These are phyloP conservation scores for Starmerella bombicola DNA, from an alignment of 805 yeast species.

Conservation along the genomic window DNA sequence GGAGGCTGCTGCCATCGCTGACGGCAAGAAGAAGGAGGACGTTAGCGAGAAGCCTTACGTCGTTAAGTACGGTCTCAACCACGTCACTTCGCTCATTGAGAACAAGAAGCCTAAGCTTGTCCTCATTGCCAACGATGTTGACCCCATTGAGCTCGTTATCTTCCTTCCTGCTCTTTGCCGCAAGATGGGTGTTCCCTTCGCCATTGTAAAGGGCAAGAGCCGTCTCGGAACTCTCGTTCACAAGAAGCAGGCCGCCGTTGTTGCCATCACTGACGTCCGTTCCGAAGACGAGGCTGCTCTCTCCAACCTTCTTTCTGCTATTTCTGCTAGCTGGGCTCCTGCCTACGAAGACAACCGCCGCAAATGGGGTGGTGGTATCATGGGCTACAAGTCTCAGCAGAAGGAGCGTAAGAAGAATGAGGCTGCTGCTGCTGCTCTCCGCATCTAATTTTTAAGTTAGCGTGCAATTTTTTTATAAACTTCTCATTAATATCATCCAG, in stretches of 20 bases:
- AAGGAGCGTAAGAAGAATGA: constrained; percentile 67
- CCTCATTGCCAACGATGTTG: constrained; percentile 96
- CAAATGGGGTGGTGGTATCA: constrained; percentile 99
- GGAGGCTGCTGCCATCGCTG: constrained; percentile 96
- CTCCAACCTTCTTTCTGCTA: constrained; percentile 82
- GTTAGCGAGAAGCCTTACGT: constrained; percentile 94
- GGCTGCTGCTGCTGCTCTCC: constrained; percentile 34
- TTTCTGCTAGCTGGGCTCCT: constrained; percentile 84
- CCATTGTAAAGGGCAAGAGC: constrained; percentile 96
- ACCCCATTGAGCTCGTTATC: constrained; percentile 94
- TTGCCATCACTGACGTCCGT: constrained; percentile 90
- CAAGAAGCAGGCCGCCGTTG: constrained; percentile 95
- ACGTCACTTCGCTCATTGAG: constrained; percentile 92
- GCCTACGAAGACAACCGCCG: constrained; percentile 92
- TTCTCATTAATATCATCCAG: background rate
- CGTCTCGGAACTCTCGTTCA: constrained; percentile 95
- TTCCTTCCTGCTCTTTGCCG: constrained; percentile 98
- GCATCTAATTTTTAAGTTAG: constrained; percentile 21
- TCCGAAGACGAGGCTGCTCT: constrained; percentile 91
- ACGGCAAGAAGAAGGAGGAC: constrained; percentile 93
- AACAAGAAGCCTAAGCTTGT: constrained; percentile 98
- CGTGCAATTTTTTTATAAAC: background rate
- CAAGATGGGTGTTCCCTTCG: constrained; percentile 99
- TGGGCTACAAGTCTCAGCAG: constrained; percentile 89
- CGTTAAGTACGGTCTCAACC: constrained; percentile 98